These are phyloP conservation scores for Aurinia saxatilis DNA, from an alignment of 345 rosid species.

Conservation along the genomic window DNA sequence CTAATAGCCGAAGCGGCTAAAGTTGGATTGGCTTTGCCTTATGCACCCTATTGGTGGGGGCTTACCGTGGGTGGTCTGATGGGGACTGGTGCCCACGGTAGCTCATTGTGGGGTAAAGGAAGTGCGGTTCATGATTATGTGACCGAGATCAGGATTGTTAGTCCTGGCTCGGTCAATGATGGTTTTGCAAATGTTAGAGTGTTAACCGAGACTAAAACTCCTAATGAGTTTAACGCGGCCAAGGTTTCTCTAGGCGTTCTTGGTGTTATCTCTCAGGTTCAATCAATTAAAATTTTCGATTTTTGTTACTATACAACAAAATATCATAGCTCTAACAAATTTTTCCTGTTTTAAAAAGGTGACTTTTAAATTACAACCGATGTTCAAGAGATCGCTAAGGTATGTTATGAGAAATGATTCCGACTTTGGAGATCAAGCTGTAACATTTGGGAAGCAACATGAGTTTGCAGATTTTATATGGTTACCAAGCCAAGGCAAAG, in stretches of 20 bases:
- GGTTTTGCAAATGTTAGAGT: constrained; percentile 44
- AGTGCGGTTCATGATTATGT: constrained; percentile 74
- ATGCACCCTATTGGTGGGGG: constrained; percentile 92
- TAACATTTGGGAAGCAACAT: constrained; percentile 46
- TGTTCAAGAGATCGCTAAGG: constrained; percentile 60
- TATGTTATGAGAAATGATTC: constrained; percentile 36
- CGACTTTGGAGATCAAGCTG: constrained; percentile 42
- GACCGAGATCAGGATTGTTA: constrained; percentile 46
- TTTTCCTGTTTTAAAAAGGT: no score
- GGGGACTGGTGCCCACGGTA: constrained; percentile 85
- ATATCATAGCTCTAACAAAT: no score
- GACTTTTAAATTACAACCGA: constrained; percentile 49
- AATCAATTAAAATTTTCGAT: no score
- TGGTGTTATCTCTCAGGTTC: constrained; percentile 87
- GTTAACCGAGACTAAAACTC: constrained; percentile 20
- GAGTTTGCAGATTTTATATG: constrained; percentile 70
- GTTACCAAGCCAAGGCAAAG: constrained; percentile 70
- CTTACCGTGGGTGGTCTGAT: constrained; percentile 68
- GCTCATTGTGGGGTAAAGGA: constrained; percentile 72
- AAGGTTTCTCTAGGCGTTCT: constrained; percentile 82
- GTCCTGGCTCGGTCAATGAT: constrained; percentile 38
- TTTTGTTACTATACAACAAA: no score
- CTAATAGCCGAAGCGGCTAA: constrained; percentile 52
- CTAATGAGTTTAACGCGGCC: constrained; percentile 44
- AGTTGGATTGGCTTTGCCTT: constrained; percentile 60